phyloP scores from a whole-genome alignment of 2,329 filamentous ascomycete species.

The Reticulascus tulasneorum region DNA sequence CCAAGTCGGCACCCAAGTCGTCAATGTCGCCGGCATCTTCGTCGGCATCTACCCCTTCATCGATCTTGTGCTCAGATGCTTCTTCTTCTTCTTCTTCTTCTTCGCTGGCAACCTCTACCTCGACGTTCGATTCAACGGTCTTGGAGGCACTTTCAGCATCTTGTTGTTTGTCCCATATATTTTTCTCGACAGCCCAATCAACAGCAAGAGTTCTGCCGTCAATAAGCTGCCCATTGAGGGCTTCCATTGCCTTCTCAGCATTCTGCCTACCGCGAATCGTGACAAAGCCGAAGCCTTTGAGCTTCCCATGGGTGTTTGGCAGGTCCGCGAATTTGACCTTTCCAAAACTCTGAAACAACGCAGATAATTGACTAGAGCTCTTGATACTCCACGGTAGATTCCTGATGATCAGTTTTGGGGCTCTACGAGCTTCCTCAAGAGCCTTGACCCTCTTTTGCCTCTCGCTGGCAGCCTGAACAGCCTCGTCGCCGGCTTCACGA shows the following conservation, averaged over 20 bases:
- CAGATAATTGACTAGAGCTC: conserved; percentile 71
- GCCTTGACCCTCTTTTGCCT: conserved; percentile 57
- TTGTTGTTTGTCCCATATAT: conserved; percentile 70
- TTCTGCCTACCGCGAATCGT: conserved; percentile 84
- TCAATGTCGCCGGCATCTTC: conserved; percentile 28
- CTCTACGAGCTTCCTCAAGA: conserved; percentile 54
- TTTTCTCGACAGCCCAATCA: conserved; percentile 94
- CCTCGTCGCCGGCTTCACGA: conserved; percentile 44
- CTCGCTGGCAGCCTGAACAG: conserved; percentile 31
- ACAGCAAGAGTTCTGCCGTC: conserved; percentile 87
- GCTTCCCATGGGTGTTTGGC: conserved; percentile 70
- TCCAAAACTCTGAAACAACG: conserved; percentile 81
- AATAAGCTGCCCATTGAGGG: conserved; percentile 83
- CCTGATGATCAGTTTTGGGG: conserved; percentile 79
- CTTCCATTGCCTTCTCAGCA: conserved; percentile 80
- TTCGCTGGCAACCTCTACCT: conserved; percentile 22
- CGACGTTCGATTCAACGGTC: conserved; percentile 21
- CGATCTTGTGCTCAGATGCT: conserved; percentile 27
- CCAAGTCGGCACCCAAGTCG: conserved; percentile 40
- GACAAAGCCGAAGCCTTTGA: conserved; percentile 90
- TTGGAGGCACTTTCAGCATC: conserved; percentile 23
- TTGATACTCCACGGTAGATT: conserved; percentile 97
- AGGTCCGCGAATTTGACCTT: conserved; percentile 86
- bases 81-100: conserved; percentile 37
- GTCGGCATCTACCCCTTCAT: conserved; percentile 19